Conservation (phyloP, 495 filamentous ascomycete genomes). For the Podospora didyma region DNA sequence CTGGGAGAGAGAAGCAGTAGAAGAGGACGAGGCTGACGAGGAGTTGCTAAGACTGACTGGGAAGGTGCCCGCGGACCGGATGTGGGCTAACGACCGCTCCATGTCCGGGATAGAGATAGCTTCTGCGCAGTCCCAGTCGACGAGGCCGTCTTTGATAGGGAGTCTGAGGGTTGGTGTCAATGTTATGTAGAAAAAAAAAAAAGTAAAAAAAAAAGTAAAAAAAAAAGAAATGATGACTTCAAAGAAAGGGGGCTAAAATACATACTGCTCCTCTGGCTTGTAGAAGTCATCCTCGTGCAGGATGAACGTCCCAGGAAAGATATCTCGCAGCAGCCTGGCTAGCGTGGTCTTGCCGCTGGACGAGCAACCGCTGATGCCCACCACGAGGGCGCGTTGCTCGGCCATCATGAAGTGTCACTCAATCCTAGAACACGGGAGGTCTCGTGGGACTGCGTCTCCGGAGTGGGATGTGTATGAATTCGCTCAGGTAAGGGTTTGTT, state of each 20-base stretch:
- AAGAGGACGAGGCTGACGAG: constrained; percentile 8
- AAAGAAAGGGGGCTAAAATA: too few relatives aligned
- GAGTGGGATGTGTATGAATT: too few relatives aligned
- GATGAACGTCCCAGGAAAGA: constrained; percentile 71
- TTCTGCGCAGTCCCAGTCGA: constrained; percentile 84
- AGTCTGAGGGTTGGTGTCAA: constrained; percentile 29
- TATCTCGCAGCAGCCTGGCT: constrained; percentile 64
- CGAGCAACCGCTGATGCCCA: constrained; percentile 73
- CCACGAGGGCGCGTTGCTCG: constrained; percentile 48
- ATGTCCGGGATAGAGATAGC: constrained; percentile 67
- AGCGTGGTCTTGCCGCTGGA: constrained; percentile 79
- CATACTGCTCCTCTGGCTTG: constrained; percentile 64
- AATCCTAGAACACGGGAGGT: neutral
- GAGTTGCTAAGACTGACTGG: constrained; percentile 40
- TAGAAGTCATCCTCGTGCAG: constrained; percentile 96
- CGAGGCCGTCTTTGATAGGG: constrained; percentile 50
- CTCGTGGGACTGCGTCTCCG: too few relatives aligned
- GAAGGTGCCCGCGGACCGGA: constrained; percentile 59
- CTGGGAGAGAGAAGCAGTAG: constrained; percentile 5
- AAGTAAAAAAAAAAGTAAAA: neutral
- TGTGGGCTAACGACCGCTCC: constrained; percentile 54
- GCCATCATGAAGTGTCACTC: constrained; percentile 19
- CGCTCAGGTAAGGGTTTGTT: too few relatives aligned
- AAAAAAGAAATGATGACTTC: too few relatives aligned
- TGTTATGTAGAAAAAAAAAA: neutral